Percentiles rank a stretch among this genome's conserved stretches.
These are phyloP conservation scores for Lentinula guzmanii DNA, from an alignment of 768 basidiomycete species.

Conservation along the genomic window DNA sequence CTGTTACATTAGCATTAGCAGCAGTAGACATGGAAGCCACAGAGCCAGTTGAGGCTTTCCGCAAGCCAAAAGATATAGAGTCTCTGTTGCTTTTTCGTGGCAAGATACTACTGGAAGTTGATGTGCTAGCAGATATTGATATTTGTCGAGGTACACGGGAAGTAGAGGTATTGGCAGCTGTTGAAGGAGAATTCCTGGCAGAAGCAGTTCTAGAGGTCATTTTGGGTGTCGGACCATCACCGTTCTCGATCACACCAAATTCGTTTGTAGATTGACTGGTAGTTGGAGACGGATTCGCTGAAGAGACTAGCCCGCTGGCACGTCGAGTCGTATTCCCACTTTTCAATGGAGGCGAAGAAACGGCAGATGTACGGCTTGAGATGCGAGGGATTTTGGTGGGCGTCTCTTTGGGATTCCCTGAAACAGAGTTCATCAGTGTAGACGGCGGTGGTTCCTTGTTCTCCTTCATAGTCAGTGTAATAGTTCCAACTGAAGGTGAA, in stretches of 20 bases:
- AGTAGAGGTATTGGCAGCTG: constrained; percentile 24
- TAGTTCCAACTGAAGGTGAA: constrained; percentile 80
- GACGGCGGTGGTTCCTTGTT: constrained; percentile 49
- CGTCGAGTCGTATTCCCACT: constrained; percentile 49
- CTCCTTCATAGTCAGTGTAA: constrained; percentile 46
- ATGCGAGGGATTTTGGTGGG: constrained; percentile 93
- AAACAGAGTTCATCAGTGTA: constrained; percentile 44
- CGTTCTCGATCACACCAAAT: constrained; percentile 74
- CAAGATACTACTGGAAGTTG: constrained; percentile 37
- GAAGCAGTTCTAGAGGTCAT: constrained; percentile 41
- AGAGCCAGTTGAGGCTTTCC: constrained; percentile 81
- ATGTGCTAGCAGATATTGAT: constrained; percentile 41
- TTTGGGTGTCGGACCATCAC: constrained; percentile 44
- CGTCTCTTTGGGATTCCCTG: constrained; percentile 67
- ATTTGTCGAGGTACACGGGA: constrained; percentile 67
- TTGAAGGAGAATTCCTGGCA: constrained; percentile 60
- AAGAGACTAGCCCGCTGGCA: constrained; percentile 43
- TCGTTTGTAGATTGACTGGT: constrained; percentile 51
- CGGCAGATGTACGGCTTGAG: constrained; percentile 75
- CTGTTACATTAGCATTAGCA: constrained; percentile 33
- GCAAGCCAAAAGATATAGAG: constrained; percentile 72
- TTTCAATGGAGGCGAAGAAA: constrained; percentile 65
- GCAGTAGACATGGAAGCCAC: constrained; percentile 62
- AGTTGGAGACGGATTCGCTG: constrained; percentile 59
- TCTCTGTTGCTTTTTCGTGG: constrained; percentile 71